Percentiles rank a stretch among this genome's conserved stretches.
Evolutionary conservation across 2,329 filamentous ascomycete species (phyloP).

Genomic region (Davidsoniella australis): DNA sequence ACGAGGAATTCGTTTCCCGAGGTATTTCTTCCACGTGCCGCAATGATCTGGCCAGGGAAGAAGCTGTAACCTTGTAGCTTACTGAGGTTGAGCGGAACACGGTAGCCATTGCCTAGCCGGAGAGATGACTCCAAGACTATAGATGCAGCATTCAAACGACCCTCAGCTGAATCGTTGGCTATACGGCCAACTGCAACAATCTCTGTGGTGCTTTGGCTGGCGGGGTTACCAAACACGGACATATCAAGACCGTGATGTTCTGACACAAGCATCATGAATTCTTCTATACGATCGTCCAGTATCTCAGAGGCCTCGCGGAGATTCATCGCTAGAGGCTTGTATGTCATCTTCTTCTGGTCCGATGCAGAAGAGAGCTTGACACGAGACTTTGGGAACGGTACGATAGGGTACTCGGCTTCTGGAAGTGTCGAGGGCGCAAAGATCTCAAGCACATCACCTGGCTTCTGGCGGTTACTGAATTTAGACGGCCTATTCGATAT

Average conservation of each 20-base stretch:
- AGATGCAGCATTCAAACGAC: constrained; percentile 70
- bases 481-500: constrained; percentile 30
- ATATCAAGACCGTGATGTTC: constrained; percentile 62
- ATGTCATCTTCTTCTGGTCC: constrained; percentile 77
- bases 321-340: constrained; percentile 91
- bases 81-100: constrained; percentile 64
- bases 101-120: constrained; percentile 62
- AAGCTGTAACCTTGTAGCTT: constrained; percentile 56
- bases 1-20: constrained; percentile 72
- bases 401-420: constrained; percentile 49
- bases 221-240: constrained; percentile 70
- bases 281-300: constrained; percentile 87
- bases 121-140: constrained; percentile 79
- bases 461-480: constrained; percentile 61
- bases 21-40: constrained; percentile 70
- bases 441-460: constrained; percentile 68
- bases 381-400: constrained; percentile 56
- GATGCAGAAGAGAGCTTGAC: constrained; percentile 75
- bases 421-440: constrained; percentile 47
- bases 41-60: constrained; percentile 90
- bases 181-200: constrained; percentile 85
- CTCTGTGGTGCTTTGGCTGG: constrained; percentile 67
- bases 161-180: constrained; percentile 71
- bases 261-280: constrained; percentile 60
- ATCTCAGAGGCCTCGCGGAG: constrained; percentile 82